A percentile compares a stretch with the other conserved stretches of the same genome.
phyloP scores from a whole-genome alignment of 2,329 filamentous ascomycete species.

The Fusarium liriodendri region DNA sequence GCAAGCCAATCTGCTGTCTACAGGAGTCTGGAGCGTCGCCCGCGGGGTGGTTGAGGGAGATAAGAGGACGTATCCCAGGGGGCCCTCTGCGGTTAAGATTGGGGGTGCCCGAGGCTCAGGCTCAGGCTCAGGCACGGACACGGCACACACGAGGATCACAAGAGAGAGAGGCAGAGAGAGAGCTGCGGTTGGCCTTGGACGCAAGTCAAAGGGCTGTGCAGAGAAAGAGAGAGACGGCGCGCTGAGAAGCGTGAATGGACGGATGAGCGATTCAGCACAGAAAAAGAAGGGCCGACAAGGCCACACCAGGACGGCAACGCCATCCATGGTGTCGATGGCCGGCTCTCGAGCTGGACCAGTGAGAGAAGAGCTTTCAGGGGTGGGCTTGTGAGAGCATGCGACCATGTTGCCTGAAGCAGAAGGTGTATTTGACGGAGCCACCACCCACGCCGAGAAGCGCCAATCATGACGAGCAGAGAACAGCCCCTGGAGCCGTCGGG shows the following conservation, averaged over 20 bases:
- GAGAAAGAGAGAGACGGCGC: not conserved
- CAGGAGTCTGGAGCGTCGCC: constrained; percentile 39
- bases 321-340: constrained; percentile 32
- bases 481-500: constrained; percentile 35
- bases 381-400: constrained; percentile 48
- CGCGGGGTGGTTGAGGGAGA: constrained; percentile 42
- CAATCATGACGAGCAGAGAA: constrained; percentile 48
- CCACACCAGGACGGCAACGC: constrained; percentile 31
- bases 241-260: constrained; percentile 4
- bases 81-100: constrained; percentile 17
- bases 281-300: constrained; percentile 42
- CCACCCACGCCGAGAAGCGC: constrained; percentile 44
- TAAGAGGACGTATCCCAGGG: constrained; percentile 38
- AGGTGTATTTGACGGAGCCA: constrained; percentile 50
- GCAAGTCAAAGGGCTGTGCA: constrained; percentile 14
- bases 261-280: constrained; percentile 30
- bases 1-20: constrained; percentile 49
- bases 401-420: constrained; percentile 50
- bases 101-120: constrained; percentile 9
- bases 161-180: not conserved
- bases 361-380: constrained; percentile 40
- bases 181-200: not conserved
- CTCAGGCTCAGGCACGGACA: constrained; percentile 21
- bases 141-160: not conserved
- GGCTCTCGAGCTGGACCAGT: constrained; percentile 39